These are phyloP conservation scores for Tolypocladium cylindrosporum DNA, from an alignment of 2,329 filamentous ascomycete species.

Conservation along the genomic window DNA sequence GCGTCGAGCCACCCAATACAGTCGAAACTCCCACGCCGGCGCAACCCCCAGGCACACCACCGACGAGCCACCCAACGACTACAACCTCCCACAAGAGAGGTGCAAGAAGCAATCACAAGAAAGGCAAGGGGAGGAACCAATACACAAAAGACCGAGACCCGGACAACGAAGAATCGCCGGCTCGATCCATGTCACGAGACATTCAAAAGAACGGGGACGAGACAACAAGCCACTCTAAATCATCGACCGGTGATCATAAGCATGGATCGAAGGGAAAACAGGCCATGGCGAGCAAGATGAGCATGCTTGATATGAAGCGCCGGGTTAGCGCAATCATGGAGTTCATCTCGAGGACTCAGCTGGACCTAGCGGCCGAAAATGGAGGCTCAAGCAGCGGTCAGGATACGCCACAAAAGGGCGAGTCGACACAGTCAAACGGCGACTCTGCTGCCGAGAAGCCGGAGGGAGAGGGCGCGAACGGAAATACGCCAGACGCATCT, in stretches of 20 bases:
- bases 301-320: slow-evolving; percentile 80
- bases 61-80: slow-evolving; percentile 33
- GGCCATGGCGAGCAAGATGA: slow-evolving; percentile 56
- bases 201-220: slow-evolving; percentile 26
- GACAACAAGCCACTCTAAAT: slow-evolving; percentile 23
- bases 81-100: slow-evolving; percentile 46
- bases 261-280: slow-evolving; percentile 41
- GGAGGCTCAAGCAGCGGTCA: slow-evolving; percentile 26
- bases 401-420: slow-evolving; percentile 24
- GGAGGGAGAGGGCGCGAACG: slow-evolving; percentile 12
- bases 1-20: slow-evolving; percentile 16
- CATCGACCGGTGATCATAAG: slow-evolving; percentile 36
- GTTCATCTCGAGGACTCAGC: slow-evolving; percentile 80
- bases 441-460: slow-evolving; percentile 13
- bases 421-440: slow-evolving; percentile 25
- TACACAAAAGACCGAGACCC: slow-evolving; percentile 67
- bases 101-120: slow-evolving; percentile 51
- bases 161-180: slow-evolving; percentile 46
- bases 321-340: slow-evolving; percentile 77
- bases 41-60: slow-evolving; percentile 28
- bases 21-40: slow-evolving; percentile 19
- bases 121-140: slow-evolving; percentile 67
- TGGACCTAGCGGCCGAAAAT: slow-evolving; percentile 65
- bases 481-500: slow-evolving; percentile 11
- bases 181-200: slow-evolving; percentile 44